A percentile compares a stretch with the other conserved stretches of the same genome.
phyloP scores from a whole-genome alignment of 2,329 filamentous ascomycete genomes.

The Pyrenophora seminiperda region DNA sequence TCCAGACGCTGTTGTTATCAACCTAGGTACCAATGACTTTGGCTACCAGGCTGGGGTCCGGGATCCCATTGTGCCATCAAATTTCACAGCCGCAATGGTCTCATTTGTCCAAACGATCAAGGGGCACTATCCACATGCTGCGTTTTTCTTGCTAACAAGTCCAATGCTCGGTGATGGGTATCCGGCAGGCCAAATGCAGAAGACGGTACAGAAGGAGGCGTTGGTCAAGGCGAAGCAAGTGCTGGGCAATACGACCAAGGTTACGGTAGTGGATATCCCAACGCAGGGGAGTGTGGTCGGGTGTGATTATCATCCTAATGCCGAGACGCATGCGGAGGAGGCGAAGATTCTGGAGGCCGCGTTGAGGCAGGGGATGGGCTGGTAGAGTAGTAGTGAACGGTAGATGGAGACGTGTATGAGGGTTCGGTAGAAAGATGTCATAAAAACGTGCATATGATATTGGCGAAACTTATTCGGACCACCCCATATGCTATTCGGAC shows the following conservation, averaged over 20 bases:
- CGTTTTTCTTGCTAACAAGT: conserved; percentile 51
- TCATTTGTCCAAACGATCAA: conserved; percentile 44
- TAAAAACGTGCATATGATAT: too few species aligned
- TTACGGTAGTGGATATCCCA: conserved; percentile 52
- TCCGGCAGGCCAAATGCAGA: conserved; percentile 45
- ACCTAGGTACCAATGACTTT: conserved; percentile 55
- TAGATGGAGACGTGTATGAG: too few species aligned
- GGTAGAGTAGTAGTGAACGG: conserved; percentile 10
- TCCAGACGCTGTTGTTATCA: conserved; percentile 51
- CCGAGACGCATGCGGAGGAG: conserved; percentile 45
- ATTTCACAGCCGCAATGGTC: conserved; percentile 26
- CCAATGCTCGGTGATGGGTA: conserved; percentile 51
- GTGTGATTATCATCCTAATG: conserved; percentile 53
- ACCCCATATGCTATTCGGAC: too few species aligned
- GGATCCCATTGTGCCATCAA: conserved; percentile 8
- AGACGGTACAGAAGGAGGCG: conserved; percentile 46
- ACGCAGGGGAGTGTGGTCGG: conserved; percentile 50
- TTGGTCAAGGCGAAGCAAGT: conserved; percentile 44
- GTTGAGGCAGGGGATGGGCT: conserved; percentile 22
- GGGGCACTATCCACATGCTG: conserved; percentile 44
- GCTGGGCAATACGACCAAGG: conserved; percentile 36
- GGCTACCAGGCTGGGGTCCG: conserved; percentile 36
- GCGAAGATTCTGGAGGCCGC: conserved; percentile 33
- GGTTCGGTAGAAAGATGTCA: too few species aligned
- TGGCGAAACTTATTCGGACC: too few species aligned